A percentile compares a stretch with the other conserved stretches of the same genome.
Conservation (phyloP, 129 eudicot genomes). For the Lactuca saligna region DNA sequence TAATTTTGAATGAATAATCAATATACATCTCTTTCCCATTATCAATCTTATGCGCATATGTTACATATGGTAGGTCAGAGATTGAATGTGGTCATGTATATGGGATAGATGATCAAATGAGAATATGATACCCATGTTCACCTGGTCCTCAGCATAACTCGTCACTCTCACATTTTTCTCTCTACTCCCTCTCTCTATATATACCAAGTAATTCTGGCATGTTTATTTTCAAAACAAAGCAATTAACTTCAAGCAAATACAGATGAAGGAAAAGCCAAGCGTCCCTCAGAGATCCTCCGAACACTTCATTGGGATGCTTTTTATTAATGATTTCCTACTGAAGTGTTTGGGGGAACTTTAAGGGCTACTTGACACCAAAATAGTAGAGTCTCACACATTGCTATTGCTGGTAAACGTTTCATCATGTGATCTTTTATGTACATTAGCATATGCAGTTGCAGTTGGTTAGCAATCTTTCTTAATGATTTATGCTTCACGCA, state of each 20-base stretch:
- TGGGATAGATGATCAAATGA: conserved; percentile 17
- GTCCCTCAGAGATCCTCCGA: conserved; percentile 29
- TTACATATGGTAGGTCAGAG: neutral
- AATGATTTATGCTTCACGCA: too few relatives aligned
- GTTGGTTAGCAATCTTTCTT: too few relatives aligned
- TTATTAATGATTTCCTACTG: neutral
- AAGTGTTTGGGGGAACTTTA: conserved; percentile 37
- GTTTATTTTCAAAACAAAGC: neutral
- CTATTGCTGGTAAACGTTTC: neutral
- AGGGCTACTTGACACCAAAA: conserved; percentile 16
- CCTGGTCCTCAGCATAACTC: conserved; percentile 19
- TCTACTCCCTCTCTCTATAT: too few relatives aligned
- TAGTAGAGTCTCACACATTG: neutral
- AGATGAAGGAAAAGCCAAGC: conserved; percentile 8
- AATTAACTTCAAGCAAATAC: neutral
- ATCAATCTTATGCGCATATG: neutral
- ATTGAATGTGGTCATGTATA: conserved; percentile 26
- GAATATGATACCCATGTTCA: conserved; percentile 8
- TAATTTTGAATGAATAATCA: neutral
- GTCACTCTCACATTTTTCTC: conserved; percentile 6
- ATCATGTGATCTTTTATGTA: neutral
- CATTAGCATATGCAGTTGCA: neutral
- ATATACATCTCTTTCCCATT: neutral
- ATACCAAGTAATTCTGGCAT: neutral
- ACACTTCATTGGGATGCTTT: conserved; percentile 22